Evolutionary conservation across 129 eudicot species (phyloP).

Genomic region (Glebionis coronaria): DNA sequence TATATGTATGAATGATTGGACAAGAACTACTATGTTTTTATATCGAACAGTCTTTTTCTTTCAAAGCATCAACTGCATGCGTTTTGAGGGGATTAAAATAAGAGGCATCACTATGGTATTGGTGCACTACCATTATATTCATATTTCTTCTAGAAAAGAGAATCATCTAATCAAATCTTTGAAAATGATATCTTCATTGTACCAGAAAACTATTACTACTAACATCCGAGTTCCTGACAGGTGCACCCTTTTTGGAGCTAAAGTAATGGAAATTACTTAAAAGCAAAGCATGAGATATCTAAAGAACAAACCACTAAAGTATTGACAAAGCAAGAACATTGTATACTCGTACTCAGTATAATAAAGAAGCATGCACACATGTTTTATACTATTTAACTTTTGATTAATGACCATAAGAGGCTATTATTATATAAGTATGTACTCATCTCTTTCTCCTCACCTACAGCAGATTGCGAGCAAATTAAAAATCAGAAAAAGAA

Average conservation of each 20-base stretch:
- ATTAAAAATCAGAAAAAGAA: too few relatives aligned
- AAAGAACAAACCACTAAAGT: conserved; percentile 20
- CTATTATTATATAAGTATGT: not conserved
- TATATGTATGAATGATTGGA: not conserved
- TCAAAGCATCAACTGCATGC: conserved; percentile 16
- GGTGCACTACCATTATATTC: conserved; percentile 29
- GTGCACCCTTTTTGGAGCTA: conserved; percentile 27
- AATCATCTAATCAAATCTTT: conserved; percentile 22
- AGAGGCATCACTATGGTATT: conserved; percentile 25
- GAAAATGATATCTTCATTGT: conserved; percentile 31
- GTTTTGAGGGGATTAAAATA: conserved; percentile 22
- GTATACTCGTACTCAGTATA: too few relatives aligned
- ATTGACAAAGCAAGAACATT: conserved; percentile 22
- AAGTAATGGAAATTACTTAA: conserved; percentile 17
- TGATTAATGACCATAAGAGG: conserved; percentile 1
- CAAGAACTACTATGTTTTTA: not conserved
- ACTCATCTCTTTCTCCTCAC: not conserved
- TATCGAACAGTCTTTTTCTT: not conserved
- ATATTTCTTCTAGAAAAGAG: conserved; percentile 20
- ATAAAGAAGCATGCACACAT: not conserved
- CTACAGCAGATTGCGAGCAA: not conserved
- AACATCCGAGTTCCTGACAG: conserved; percentile 31
- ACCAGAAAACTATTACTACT: conserved; percentile 27
- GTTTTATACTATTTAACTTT: not conserved
- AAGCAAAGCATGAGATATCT: conserved; percentile 18